phyloP scores from a whole-genome alignment of 2,329 filamentous ascomycete genomes.

The Arthroderma sp. region DNA sequence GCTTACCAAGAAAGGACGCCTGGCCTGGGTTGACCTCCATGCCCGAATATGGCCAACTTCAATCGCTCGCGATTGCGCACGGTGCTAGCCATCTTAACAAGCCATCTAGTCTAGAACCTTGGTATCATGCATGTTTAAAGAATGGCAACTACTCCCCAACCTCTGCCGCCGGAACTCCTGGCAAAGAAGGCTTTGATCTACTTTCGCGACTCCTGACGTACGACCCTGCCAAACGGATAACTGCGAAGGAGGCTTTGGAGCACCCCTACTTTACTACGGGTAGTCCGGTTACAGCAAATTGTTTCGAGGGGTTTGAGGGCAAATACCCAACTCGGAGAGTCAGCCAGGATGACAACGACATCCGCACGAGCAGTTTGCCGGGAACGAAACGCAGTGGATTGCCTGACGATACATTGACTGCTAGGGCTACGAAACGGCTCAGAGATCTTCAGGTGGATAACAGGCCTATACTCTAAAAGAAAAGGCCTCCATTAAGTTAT shows the following conservation, averaged over 20 bases:
- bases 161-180: slow-evolving; percentile 44
- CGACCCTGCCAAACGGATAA: slow-evolving; percentile 77
- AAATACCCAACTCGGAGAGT: slow-evolving; percentile 86
- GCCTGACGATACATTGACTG: slow-evolving; percentile 63
- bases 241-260: slow-evolving; percentile 74
- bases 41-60: slow-evolving; percentile 70
- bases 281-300: slow-evolving; percentile 60
- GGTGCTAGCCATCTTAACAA: slow-evolving; percentile 38
- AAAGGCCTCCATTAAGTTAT: no score
- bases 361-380: slow-evolving; percentile 74
- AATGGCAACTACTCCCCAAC: slow-evolving; percentile 37
- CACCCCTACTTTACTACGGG: slow-evolving; percentile 75
- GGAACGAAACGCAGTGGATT: slow-evolving; percentile 82
- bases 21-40: slow-evolving; percentile 78
- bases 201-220: slow-evolving; percentile 78
- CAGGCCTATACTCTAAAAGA: no score
- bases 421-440: slow-evolving; percentile 40
- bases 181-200: slow-evolving; percentile 66
- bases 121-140: slow-evolving; percentile 61
- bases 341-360: slow-evolving; percentile 91
- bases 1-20: slow-evolving; percentile 71
- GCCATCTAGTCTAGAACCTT: slow-evolving; percentile 55
- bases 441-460: slow-evolving; percentile 26
- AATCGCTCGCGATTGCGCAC: slow-evolving; percentile 33
- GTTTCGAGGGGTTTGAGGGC: slow-evolving; percentile 76